These are phyloP conservation scores for Aspergillus fijiensis DNA, from an alignment of 2,329 filamentous ascomycete species.

Conservation along the genomic window DNA sequence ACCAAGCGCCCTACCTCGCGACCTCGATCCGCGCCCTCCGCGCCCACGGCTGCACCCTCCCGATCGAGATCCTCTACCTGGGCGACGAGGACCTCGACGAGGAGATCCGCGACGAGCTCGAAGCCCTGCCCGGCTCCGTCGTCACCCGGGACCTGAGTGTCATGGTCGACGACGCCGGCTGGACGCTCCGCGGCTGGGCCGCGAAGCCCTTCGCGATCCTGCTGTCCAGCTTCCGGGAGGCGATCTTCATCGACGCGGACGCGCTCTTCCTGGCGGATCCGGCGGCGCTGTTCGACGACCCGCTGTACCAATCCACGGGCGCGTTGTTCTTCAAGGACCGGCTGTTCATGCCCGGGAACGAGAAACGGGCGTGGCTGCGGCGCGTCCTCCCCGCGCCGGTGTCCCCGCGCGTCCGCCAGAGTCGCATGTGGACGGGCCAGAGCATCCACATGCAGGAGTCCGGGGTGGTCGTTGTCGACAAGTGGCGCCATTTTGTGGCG, in stretches of 20 bases:
- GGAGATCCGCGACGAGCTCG: slow-evolving; percentile 43
- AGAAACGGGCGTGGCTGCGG: slow-evolving; percentile 41
- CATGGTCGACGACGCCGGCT: slow-evolving; percentile 48
- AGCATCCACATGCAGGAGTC: slow-evolving; percentile 42
- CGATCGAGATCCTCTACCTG: slow-evolving; percentile 27
- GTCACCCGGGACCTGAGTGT: slow-evolving; percentile 46
- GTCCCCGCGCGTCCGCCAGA: slow-evolving; percentile 40
- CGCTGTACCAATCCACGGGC: slow-evolving; percentile 43
- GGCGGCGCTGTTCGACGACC: slow-evolving; percentile 44
- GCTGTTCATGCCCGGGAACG: slow-evolving; percentile 39
- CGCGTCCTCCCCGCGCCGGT: slow-evolving; percentile 47
- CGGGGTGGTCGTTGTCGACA: slow-evolving; percentile 50
- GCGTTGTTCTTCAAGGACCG: slow-evolving; percentile 51
- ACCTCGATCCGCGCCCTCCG: slow-evolving; percentile 40
- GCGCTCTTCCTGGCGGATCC: slow-evolving; percentile 47
- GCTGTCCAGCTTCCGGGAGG: slow-evolving; percentile 49
- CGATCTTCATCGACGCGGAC: slow-evolving; percentile 51
- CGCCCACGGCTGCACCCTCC: slow-evolving; percentile 18
- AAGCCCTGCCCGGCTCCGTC: slow-evolving; percentile 43
- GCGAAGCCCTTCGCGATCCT: slow-evolving; percentile 50
- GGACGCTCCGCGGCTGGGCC: slow-evolving; percentile 48
- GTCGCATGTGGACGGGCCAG: slow-evolving; percentile 18
- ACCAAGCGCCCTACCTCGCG: slow-evolving; percentile 45
- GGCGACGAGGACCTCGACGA: slow-evolving; percentile 48
- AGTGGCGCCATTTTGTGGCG: slow-evolving; percentile 48